Percentiles rank a stretch among this genome's conserved stretches.
These are phyloP conservation scores for Gamsiella multidivaricata DNA, from an alignment of 192 early-diverging fungal species.

Conservation along the genomic window DNA sequence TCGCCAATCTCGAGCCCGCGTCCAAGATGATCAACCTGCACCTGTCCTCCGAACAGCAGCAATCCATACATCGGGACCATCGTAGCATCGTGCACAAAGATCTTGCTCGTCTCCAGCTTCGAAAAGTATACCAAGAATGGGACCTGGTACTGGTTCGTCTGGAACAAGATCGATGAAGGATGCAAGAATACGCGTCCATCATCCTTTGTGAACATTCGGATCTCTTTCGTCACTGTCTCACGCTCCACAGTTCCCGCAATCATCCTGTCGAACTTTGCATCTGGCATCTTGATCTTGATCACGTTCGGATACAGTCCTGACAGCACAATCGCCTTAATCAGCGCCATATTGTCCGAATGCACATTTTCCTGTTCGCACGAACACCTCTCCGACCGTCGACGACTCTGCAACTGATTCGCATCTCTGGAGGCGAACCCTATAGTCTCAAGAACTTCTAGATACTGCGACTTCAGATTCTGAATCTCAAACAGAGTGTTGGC, in stretches of 20 bases:
- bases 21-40: constrained; percentile 76
- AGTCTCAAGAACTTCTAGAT: constrained; percentile 66
- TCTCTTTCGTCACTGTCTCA: constrained; percentile 76
- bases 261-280: constrained; percentile 77
- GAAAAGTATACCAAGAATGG: constrained; percentile 79
- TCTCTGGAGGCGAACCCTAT: constrained; percentile 67
- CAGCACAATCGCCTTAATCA: constrained; percentile 79
- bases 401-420: neutral
- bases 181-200: constrained; percentile 85
- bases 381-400: constrained; percentile 22
- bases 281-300: constrained; percentile 75
- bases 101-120: constrained; percentile 73
- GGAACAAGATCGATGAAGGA: constrained; percentile 82
- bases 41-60: constrained; percentile 86
- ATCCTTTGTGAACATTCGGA: constrained; percentile 76
- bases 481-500: constrained; percentile 71
- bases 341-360: constrained; percentile 62
- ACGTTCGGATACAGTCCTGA: constrained; percentile 88
- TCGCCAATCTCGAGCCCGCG: constrained; percentile 71
- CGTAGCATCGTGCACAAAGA: constrained; percentile 75
- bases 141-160: constrained; percentile 64
- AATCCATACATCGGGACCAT: constrained; percentile 75
- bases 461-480: constrained; percentile 64
- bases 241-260: constrained; percentile 76
- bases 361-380: constrained; percentile 56